A percentile compares a stretch with the other conserved stretches of the same genome.
phyloP scores from a whole-genome alignment of 1,284 basidiomycete species.

The Nidula niveotomentosa region DNA sequence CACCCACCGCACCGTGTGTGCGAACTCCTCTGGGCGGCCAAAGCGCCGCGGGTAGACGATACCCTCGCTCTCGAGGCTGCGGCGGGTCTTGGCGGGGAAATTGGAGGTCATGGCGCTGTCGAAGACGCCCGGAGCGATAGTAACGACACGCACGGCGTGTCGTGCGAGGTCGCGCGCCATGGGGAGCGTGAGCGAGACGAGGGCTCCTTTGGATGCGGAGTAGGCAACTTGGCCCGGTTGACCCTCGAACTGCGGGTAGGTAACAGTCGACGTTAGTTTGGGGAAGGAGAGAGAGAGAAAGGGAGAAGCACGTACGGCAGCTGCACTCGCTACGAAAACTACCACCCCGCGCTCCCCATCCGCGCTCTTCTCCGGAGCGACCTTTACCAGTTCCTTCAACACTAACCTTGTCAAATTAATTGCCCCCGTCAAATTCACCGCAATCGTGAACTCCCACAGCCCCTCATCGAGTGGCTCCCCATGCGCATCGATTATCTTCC shows the following conservation, averaged over 20 bases:
- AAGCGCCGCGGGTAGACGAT: conserved; percentile 45
- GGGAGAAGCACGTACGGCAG: conserved; percentile 41
- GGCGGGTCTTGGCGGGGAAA: conserved; percentile 36
- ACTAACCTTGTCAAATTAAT: conserved; percentile 56
- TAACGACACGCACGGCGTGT: conserved; percentile 50
- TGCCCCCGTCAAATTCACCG: conserved; percentile 51
- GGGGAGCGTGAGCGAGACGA: conserved; percentile 53
- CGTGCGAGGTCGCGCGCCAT: conserved; percentile 53
- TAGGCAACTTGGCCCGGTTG: conserved; percentile 55
- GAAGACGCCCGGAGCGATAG: conserved; percentile 53
- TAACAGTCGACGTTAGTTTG: not conserved
- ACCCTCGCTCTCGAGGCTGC: conserved; percentile 34
- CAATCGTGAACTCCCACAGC: conserved; percentile 49
- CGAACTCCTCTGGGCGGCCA: conserved; percentile 48
- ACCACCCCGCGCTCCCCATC: conserved; percentile 56
- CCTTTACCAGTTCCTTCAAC: conserved; percentile 44
- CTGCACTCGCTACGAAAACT: conserved; percentile 52
- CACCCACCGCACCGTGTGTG: conserved; percentile 50
- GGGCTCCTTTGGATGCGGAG: conserved; percentile 52
- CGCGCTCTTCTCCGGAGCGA: conserved; percentile 38
- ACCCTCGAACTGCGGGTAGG: conserved; percentile 26
- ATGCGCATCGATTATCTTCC: conserved; percentile 44
- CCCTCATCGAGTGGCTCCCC: conserved; percentile 46
- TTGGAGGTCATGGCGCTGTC: conserved; percentile 42
- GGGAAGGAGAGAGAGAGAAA: not conserved